Evolutionary conservation across 2,329 filamentous ascomycete genomes (phyloP).

Genomic region (Esteya vermicola): DNA sequence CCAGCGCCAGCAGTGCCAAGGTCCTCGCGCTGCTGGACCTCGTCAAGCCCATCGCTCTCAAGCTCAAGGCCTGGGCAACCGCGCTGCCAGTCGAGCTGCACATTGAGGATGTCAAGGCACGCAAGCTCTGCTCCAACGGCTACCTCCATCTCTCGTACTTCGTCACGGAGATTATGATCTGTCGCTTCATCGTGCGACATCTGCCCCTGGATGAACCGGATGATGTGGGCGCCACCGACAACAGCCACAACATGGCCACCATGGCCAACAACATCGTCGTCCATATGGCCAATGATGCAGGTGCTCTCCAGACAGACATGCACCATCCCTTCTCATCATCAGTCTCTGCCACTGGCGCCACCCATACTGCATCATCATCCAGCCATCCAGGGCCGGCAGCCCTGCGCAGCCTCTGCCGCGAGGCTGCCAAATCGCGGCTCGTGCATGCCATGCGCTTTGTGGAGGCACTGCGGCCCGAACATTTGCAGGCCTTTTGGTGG

Average conservation of each 20-base stretch:
- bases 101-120: conserved; percentile 12
- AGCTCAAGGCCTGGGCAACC: conserved; percentile 12
- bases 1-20: not conserved
- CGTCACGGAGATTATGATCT: conserved; percentile 34
- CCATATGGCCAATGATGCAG: too few species aligned
- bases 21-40: conserved; percentile 10
- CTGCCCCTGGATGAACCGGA: not conserved
- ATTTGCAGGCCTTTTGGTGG: conserved; percentile 31
- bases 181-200: conserved; percentile 30
- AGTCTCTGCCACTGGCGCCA: too few species aligned
- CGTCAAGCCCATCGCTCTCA: conserved; percentile 14
- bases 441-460: conserved; percentile 25
- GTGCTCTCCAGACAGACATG: too few species aligned
- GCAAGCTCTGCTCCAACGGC: conserved; percentile 20
- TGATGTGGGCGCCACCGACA: too few species aligned
- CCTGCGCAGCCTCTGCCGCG: conserved; percentile 19
- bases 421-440: conserved; percentile 24
- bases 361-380: too few species aligned
- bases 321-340: too few species aligned
- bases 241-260: too few species aligned
- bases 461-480: conserved; percentile 26
- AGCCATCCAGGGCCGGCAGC: too few species aligned
- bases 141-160: conserved; percentile 36
- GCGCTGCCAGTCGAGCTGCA: conserved; percentile 11
- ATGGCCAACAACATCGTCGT: too few species aligned